Percentiles rank a stretch among this genome's conserved stretches.
Conservation (phyloP, 2,329 filamentous ascomycete species). For the Hypoxylon sp. region DNA sequence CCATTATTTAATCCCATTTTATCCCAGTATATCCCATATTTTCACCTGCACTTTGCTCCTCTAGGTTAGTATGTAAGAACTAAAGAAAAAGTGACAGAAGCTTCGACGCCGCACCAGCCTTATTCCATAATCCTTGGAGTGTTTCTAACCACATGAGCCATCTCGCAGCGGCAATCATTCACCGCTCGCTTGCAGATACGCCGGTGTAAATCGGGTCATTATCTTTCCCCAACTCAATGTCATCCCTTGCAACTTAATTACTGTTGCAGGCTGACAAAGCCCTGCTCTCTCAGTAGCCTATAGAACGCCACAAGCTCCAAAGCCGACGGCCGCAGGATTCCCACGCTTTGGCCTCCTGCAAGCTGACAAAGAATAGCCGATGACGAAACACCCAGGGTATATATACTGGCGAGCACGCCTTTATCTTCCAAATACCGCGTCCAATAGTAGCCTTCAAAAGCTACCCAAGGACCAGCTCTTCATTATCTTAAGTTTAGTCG, state of each 20-base stretch:
- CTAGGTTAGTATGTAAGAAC: conserved; percentile 1
- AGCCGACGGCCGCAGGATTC: conserved; percentile 2
- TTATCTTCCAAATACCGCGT: background rate
- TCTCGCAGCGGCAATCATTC: background rate
- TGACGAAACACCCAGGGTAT: conserved; percentile 4
- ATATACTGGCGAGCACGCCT: background rate
- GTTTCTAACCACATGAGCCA: background rate
- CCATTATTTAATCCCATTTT: background rate
- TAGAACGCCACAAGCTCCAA: background rate
- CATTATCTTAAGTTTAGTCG: background rate
- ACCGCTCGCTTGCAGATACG: background rate
- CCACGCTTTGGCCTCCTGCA: background rate
- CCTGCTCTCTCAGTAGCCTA: background rate
- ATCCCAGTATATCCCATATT: background rate
- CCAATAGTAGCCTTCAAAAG: background rate
- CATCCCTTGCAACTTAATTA: background rate
- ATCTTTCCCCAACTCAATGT: background rate
- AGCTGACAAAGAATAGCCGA: background rate
- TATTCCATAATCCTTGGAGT: background rate
- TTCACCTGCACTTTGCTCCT: background rate
- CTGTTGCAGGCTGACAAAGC: background rate
- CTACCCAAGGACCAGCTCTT: background rate
- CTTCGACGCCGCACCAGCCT: background rate
- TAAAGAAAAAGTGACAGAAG: background rate
- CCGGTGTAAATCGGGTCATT: conserved; percentile 4